phyloP scores from a whole-genome alignment of 108 stramenopile genomes.

The Skeletonema grethae region DNA sequence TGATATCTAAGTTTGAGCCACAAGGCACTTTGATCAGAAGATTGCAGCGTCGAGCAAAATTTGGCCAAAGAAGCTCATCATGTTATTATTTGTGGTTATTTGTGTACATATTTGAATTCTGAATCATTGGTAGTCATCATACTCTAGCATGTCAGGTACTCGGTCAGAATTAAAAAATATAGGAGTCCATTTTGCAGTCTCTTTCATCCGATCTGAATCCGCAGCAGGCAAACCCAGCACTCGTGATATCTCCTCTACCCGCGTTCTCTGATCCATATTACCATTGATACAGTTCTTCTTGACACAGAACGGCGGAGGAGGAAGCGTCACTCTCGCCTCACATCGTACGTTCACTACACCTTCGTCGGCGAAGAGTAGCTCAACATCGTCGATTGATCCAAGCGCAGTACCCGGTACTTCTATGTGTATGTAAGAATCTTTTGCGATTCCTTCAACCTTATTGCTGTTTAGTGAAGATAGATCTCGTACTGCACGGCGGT shows the following conservation, averaged over 20 bases:
- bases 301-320: conserved; percentile 45
- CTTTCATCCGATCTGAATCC: conserved; percentile 26
- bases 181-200: conserved; percentile 39
- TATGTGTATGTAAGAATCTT: conserved; percentile 27
- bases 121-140: conserved; percentile 8
- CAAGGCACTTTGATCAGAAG: background rate
- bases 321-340: conserved; percentile 37
- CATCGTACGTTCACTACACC: conserved; percentile 32
- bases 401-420: conserved; percentile 30
- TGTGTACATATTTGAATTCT: background rate
- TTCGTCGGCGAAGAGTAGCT: conserved; percentile 25
- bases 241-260: conserved; percentile 25
- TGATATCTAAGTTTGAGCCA: background rate
- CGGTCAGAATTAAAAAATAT: conserved; percentile 50
- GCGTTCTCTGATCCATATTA: conserved; percentile 40
- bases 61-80: background rate
- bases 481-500: conserved; percentile 28
- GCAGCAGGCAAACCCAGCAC: conserved; percentile 26
- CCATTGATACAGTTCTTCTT: conserved; percentile 50
- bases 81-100: background rate
- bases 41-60: background rate
- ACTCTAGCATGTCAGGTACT: conserved; percentile 37
- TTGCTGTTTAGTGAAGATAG: background rate
- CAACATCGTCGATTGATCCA: conserved; percentile 34
- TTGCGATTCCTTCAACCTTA: conserved; percentile 5